Percentiles rank a stretch among this genome's conserved stretches.
phyloP scores from a whole-genome alignment of 352 stramenopile species.

The Globisporangium paddicum region DNA sequence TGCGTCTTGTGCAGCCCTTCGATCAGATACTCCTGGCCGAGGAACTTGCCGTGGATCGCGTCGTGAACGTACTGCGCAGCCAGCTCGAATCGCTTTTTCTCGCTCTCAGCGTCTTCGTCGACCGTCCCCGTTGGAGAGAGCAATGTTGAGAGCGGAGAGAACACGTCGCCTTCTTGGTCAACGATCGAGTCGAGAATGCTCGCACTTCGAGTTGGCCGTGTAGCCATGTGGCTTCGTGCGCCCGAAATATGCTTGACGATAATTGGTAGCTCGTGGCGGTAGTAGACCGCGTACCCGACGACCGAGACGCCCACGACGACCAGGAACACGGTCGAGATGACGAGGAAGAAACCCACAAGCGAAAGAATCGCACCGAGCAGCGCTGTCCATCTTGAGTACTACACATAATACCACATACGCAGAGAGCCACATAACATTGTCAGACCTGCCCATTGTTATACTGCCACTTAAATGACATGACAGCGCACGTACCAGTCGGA shows the following conservation, averaged over 20 bases:
- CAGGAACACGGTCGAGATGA: conserved; percentile 42
- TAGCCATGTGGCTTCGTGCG: background rate
- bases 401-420: background rate
- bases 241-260: conserved; percentile 5
- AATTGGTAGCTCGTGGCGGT: conserved; percentile 23
- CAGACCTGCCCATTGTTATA: background rate
- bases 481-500: conserved; percentile 32
- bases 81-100: conserved; percentile 27
- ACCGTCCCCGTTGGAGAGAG: conserved; percentile 1
- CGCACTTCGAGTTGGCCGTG: background rate
- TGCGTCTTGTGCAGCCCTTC: conserved; percentile 39
- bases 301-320: conserved; percentile 16
- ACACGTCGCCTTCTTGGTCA: background rate
- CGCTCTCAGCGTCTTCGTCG: conserved; percentile 9
- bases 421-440: background rate
- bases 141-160: background rate
- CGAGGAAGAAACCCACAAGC: conserved; percentile 32
- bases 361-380: conserved; percentile 38
- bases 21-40: conserved; percentile 43
- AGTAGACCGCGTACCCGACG: conserved; percentile 23
- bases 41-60: conserved; percentile 37
- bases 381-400: conserved; percentile 53
- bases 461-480: background rate
- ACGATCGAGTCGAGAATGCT: conserved; percentile 11
- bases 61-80: conserved; percentile 44